Evolutionary conservation across 441 rosid genomes (phyloP).

Genomic region (Iberis amara): DNA sequence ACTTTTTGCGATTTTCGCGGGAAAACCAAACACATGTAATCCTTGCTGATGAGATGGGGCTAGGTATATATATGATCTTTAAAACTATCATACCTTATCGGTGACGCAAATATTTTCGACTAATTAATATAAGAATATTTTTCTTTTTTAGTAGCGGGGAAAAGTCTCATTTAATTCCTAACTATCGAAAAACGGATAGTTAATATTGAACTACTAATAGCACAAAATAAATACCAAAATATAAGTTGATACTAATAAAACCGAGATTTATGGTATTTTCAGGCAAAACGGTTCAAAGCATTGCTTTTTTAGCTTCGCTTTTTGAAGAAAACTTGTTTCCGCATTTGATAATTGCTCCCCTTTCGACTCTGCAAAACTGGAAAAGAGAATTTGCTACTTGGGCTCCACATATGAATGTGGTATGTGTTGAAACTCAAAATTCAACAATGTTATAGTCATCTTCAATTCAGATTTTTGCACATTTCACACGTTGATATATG

Average conservation of each 20-base stretch:
- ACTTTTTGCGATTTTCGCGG: slow-evolving; percentile 80
- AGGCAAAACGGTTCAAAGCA: slow-evolving; percentile 94
- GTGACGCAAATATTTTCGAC: not conserved
- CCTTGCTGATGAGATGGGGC: slow-evolving; percentile 96
- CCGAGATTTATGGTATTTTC: slow-evolving; percentile 27
- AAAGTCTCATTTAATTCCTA: too few species aligned
- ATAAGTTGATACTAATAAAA: not conserved
- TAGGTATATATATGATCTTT: slow-evolving; percentile 46
- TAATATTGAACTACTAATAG: too few species aligned
- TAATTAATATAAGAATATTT: not conserved
- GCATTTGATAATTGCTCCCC: slow-evolving; percentile 85
- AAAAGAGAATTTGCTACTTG: slow-evolving; percentile 85
- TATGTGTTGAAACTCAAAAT: slow-evolving; percentile 34
- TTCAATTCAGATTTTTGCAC: too few species aligned
- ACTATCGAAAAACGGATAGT: too few species aligned
- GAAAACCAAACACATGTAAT: slow-evolving; percentile 80
- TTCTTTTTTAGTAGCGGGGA: not conserved
- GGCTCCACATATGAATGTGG: slow-evolving; percentile 96
- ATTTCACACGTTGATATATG: too few species aligned
- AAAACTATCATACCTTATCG: slow-evolving; percentile 1
- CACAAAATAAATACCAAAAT: too few species aligned
- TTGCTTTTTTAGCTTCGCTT: slow-evolving; percentile 86
- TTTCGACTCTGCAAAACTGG: slow-evolving; percentile 88
- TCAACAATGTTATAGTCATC: too few species aligned
- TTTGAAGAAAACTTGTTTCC: slow-evolving; percentile 50